Conservation (phyloP, 495 filamentous ascomycete genomes). For the Penicillium steckii region DNA sequence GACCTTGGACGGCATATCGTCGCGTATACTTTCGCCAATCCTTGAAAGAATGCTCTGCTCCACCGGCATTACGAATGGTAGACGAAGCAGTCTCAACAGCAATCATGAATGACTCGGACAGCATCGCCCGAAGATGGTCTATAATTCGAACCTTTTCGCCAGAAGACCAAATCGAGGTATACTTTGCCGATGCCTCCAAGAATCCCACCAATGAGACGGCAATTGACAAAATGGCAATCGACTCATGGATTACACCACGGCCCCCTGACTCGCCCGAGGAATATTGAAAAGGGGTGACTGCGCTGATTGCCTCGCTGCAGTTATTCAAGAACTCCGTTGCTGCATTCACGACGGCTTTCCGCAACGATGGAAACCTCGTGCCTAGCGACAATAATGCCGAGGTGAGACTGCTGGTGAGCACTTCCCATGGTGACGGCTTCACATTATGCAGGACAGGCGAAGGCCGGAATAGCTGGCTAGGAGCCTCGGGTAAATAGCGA, state of each 20-base stretch:
- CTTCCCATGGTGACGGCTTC: constrained; percentile 87
- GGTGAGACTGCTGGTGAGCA: constrained; percentile 73
- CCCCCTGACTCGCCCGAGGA: constrained; percentile 49
- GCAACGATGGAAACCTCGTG: constrained; percentile 62
- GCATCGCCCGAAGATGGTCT: constrained; percentile 61
- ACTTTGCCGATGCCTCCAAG: constrained; percentile 71
- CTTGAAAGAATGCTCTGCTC: constrained; percentile 47
- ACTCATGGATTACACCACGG: constrained; percentile 55
- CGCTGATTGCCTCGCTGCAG: constrained; percentile 55
- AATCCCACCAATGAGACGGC: constrained; percentile 85
- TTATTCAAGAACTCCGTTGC: constrained; percentile 67
- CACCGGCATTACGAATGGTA: constrained; percentile 66
- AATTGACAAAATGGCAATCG: constrained; percentile 66
- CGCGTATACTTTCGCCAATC: constrained; percentile 82
- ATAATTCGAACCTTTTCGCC: constrained; percentile 70
- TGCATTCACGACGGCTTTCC: constrained; percentile 56
- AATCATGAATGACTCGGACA: constrained; percentile 80
- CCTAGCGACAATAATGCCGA: constrained; percentile 78
- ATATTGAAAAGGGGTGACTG: constrained; percentile 27
- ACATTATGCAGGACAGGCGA: constrained; percentile 82
- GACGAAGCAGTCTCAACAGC: constrained; percentile 85
- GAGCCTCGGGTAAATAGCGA: constrained; percentile 80
- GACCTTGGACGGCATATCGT: constrained; percentile 75
- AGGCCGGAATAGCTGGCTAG: constrained; percentile 68
- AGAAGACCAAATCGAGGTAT: constrained; percentile 75